Evolutionary conservation across 208 protist species (phyloP), one percentile per base, ranked within the genome.

Genomic region (Leptomonas seymouri): DNA sequence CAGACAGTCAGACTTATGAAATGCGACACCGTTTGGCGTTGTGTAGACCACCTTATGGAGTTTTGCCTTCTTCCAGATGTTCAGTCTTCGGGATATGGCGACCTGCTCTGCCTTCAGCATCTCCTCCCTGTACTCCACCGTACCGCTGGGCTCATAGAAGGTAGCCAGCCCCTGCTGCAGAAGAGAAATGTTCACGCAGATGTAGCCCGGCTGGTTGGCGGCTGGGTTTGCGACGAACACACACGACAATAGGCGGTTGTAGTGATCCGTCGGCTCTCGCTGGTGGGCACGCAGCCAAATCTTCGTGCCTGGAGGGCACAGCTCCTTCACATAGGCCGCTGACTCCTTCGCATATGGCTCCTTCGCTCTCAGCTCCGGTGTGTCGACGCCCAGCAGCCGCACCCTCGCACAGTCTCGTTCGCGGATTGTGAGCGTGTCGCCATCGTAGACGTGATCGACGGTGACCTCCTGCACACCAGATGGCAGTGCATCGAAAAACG

Each of bases 401-500:
- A 89, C 80, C 16, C 78, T 68, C 3, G 62, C 66, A 8, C 67
- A 42, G 63, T 84, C 65, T 23, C 78, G 55, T 48, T 80, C 69
- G n/a, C 53, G 50, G 16, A 91, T 69, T 8, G 82, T 91, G 23
- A 91, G 65, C 1, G 82, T 91, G 67, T 91, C 86, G 20, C 86
- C 86, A 49, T 88, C 82, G 66, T 88, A 88, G 46, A 91, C 86
- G 71, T 82, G 74, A 20, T 84, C 51, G 31, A 89, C 48, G 2
- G 74, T 83, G 0, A 46, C 73, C 70, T 85, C 71, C 75, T 78
- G 23, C 23, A 70, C 74, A 41, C 63, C 78, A 21, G 48, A 21
- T 0, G 80, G 76, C 1, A 85, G 70, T 1, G 63, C 58, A 30
- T 66, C 67, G 58, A 80, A 79, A 58, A 82, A 78, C 31, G 75